Evolutionary conservation across 139 green algal species (phyloP).

Genomic region (Asterochloris erici): DNA sequence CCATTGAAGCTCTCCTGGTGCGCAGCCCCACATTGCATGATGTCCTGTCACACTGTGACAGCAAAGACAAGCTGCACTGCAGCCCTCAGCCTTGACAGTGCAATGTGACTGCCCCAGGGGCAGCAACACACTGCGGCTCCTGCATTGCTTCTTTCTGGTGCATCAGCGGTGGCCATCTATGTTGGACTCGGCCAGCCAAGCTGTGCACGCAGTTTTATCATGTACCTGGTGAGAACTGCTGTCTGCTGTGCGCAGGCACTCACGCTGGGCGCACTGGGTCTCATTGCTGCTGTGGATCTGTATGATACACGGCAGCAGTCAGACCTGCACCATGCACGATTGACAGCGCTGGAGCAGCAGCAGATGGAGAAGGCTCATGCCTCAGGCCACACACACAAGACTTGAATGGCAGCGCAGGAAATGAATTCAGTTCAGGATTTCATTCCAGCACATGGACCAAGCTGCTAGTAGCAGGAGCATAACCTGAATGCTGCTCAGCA

Average conservation of each 20-base stretch:
- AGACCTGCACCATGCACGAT: background rate
- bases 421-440: background rate
- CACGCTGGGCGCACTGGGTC: constrained; percentile 40
- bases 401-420: background rate
- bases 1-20: too few relatives aligned
- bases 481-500: background rate
- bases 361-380: constrained; percentile 8
- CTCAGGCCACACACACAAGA: constrained; percentile 8
- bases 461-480: background rate
- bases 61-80: too few relatives aligned
- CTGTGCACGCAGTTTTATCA: too few relatives aligned
- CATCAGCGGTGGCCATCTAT: too few relatives aligned
- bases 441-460: background rate
- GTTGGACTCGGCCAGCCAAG: too few relatives aligned
- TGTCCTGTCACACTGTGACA: too few relatives aligned
- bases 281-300: constrained; percentile 19
- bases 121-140: too few relatives aligned
- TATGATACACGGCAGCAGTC: constrained; percentile 9
- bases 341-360: background rate
- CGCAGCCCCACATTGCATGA: too few relatives aligned
- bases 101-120: too few relatives aligned
- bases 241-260: constrained; percentile 30
- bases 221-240: background rate
- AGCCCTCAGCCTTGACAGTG: too few relatives aligned
- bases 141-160: too few relatives aligned